Percentiles rank a stretch among this genome's conserved stretches.
phyloP scores from a whole-genome alignment of 2,329 filamentous ascomycete species.

The Cladosporium sp. region DNA sequence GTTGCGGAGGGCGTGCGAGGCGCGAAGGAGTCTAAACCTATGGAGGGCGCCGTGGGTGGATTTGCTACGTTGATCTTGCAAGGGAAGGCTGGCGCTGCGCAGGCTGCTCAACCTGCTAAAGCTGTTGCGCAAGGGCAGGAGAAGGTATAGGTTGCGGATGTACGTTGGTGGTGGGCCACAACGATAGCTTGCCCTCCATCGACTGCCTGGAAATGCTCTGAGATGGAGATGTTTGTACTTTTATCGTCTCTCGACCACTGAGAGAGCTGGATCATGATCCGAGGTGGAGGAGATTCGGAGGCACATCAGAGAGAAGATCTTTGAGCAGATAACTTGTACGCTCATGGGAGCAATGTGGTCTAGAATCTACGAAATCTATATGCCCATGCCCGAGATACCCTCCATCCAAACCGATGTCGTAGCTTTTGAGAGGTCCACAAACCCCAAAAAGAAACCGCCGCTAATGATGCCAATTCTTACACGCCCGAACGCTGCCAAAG shows the following conservation, averaged over 20 bases:
- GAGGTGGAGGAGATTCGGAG: neutral
- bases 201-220: neutral
- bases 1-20: conserved; percentile 47
- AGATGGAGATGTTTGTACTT: neutral
- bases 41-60: conserved; percentile 50
- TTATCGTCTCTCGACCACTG: neutral
- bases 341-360: neutral
- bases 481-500: conserved; percentile 3
- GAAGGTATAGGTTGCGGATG: neutral
- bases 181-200: too few relatives aligned
- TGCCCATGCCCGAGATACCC: neutral
- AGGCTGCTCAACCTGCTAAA: neutral
- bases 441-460: neutral
- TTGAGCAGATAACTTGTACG: neutral
- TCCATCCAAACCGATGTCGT: neutral
- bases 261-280: neutral
- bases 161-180: too few relatives aligned
- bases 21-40: conserved; percentile 49
- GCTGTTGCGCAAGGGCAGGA: neutral
- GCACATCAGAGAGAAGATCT: neutral
- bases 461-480: neutral
- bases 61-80: conserved; percentile 51
- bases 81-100: conserved; percentile 32
- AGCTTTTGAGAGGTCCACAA: neutral
- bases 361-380: neutral